Base-by-base conservation (phyloP, 495 filamentous ascomycete genomes). In the Daldinia caldariorum region DNA sequence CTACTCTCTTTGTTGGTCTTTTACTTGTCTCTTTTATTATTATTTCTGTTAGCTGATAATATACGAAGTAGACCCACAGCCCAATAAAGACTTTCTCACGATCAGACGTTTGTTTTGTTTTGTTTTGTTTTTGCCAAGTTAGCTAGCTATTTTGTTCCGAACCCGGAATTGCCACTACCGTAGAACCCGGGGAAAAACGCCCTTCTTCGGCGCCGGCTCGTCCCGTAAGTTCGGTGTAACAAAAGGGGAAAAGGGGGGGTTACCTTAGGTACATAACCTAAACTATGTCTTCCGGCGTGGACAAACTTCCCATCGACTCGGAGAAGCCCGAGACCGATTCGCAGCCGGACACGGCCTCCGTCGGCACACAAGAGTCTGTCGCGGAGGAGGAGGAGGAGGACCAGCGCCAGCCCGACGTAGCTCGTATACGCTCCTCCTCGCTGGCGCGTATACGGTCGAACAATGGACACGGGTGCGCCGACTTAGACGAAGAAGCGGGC, bases 381-480 rank as follows among this genome's bases (percentile, higher is more conserved):
- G n/a, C 20, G 14, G 51, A 54, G 26, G 3, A 26, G 26, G 26
- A 26, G 26, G 1, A 26, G 3, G 26, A 26, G n/a, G n/a, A n/a
- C n/a, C n/a, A n/a, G n/a, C n/a, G n/a, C n/a, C n/a, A n/a, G 1
- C 31, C 49, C 26, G 31, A 8, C 12, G 6, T 61, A 7, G 39
- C 53, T 18, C 61, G 56, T n/a, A 34, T 64, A 53, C 63, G 56
- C 13, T 59, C 69, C 18, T 55, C 69, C 14, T 72, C 69, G 16
- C 45, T 71, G 10, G 12, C 35, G 2, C 34, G 84, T 77, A 67
- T 82, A 70, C 76, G 86, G 70, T 90, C 88, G 38, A 82, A 89
- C 66, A 91, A 89, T 73, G 89, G 85, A 10, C 84, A 89, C 69
- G 89, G 89, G 10, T 82, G 81, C 55, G 88, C 87, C 70, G 80